Base-by-base conservation (phyloP, 192 early-diverging fungal species). In the Bifiguratus adelaidae region DNA sequence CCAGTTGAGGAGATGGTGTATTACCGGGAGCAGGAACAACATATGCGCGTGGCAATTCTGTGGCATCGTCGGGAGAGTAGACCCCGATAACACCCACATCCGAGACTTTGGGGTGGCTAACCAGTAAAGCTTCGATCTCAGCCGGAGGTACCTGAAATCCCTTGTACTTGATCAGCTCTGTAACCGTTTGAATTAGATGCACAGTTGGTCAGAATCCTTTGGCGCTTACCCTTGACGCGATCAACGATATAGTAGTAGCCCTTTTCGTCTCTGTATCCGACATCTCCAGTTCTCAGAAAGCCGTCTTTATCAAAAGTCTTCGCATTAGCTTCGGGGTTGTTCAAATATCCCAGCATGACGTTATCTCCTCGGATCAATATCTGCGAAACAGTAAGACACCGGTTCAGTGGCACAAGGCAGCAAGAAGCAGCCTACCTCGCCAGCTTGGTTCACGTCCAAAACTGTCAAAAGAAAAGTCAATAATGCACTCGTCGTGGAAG, bases 121-220 rank as follows among this genome's bases (percentile, higher is more conserved):
- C 48, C 43, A 91, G 65, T 35, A 83, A 23, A 5, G 71, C 77
- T 57, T 94, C 91, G 12, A 94, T 67, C 60, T 91, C 82, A 8
- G 79, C 74, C 26, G 82, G 80, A 1, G 74, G 58, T 41, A 88
- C 77, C 34, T 88, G 81, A 48, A 79, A 71, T 2, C 78, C 50
- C 45, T 87, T 80, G 65, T 78, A 84, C 53, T 85, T 85, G 71
- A 85, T 83, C 19, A 85, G 61, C 26, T 89, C 85, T 75, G 89
- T 94, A 30, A 85, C n/a, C n/a, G n/a, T n/a, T n/a, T n/a, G n/a
- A n/a, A n/a, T n/a, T n/a, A n/a, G n/a, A n/a, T n/a, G 15, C n/a
- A n/a, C n/a, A n/a, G n/a, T n/a, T n/a, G n/a, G n/a, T n/a, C n/a
- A n/a, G n/a, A n/a, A n/a, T n/a, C n/a, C n/a, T 19, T 47, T 47